A percentile compares a stretch with the other conserved stretches of the same genome.
Evolutionary conservation across 768 basidiomycete species (phyloP).

Genomic region (Nidularia pulvinata): DNA sequence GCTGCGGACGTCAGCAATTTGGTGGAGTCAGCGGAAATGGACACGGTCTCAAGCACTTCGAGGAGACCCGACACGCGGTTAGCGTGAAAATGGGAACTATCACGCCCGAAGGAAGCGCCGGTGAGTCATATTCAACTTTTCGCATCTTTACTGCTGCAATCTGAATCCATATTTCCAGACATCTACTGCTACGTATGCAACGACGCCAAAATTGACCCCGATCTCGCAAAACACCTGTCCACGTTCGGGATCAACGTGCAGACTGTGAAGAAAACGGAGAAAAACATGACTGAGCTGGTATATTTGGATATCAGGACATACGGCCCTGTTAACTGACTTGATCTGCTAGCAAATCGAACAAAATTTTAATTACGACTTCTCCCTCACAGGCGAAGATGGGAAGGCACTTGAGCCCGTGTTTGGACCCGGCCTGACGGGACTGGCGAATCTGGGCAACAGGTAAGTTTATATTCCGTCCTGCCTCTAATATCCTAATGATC

Average conservation of each 20-base stretch:
- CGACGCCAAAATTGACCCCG: constrained; percentile 79
- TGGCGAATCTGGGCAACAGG: constrained; percentile 93
- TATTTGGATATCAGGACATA: constrained; percentile 8
- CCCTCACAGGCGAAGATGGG: constrained; percentile 84
- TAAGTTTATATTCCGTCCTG: constrained; percentile 3
- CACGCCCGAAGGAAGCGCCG: constrained; percentile 90
- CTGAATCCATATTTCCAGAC: constrained; percentile 42
- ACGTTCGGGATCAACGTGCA: constrained; percentile 88
- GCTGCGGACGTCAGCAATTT: constrained; percentile 86
- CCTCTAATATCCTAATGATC: background rate
- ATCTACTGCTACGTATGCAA: constrained; percentile 94
- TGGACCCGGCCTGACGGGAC: constrained; percentile 87
- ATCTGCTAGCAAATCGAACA: constrained; percentile 87
- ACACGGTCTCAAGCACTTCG: constrained; percentile 82
- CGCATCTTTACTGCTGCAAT: background rate
- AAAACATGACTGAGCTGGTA: constrained; percentile 95
- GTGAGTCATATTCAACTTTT: constrained; percentile 36
- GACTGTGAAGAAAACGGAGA: constrained; percentile 88
- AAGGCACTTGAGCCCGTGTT: constrained; percentile 87
- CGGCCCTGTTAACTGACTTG: background rate
- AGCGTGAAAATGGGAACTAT: constrained; percentile 97
- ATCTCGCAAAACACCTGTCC: constrained; percentile 69
- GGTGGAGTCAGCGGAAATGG: constrained; percentile 87
- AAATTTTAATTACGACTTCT: constrained; percentile 94
- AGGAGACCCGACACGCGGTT: constrained; percentile 71